Percentiles rank a stretch among this genome's conserved stretches.
Evolutionary conservation across 257 asterid genomes (phyloP).

Genomic region (Euphrasia confusa): DNA sequence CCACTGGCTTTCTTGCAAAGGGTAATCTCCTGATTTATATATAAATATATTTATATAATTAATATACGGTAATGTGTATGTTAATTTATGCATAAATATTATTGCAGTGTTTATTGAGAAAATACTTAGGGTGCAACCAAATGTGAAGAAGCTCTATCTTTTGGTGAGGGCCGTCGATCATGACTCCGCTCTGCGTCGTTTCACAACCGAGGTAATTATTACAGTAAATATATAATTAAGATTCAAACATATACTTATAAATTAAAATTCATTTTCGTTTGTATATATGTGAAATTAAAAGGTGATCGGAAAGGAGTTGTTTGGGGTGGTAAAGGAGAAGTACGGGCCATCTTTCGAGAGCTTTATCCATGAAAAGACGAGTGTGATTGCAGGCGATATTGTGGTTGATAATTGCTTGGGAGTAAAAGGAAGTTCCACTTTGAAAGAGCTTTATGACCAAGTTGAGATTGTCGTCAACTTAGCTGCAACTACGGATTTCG

Average conservation of each 20-base stretch:
- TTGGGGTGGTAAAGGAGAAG: conserved; percentile 38
- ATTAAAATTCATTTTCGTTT: no score
- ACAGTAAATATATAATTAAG: no score
- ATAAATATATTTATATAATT: neutral
- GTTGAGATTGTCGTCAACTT: conserved; percentile 49
- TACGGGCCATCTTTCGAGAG: conserved; percentile 30
- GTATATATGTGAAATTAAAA: neutral
- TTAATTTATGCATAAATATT: neutral
- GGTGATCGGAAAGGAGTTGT: conserved; percentile 51
- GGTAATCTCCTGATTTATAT: conserved; percentile 19
- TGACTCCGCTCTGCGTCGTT: conserved; percentile 47
- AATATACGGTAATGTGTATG: no score
- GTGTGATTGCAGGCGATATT: conserved; percentile 41
- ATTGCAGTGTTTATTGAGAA: conserved; percentile 49
- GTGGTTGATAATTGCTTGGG: conserved; percentile 36
- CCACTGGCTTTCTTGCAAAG: conserved; percentile 53
- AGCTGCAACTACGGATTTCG: conserved; percentile 61
- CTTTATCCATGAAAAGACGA: conserved; percentile 31
- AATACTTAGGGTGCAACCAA: conserved; percentile 62
- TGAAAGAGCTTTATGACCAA: conserved; percentile 27
- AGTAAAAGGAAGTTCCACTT: conserved; percentile 25
- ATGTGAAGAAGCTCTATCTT: conserved; percentile 50
- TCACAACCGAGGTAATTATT: conserved; percentile 43
- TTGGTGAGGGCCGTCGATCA: conserved; percentile 52
- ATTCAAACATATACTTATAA: no score